These are phyloP conservation scores for Ophiostoma sp. DNA, from an alignment of 2,329 filamentous ascomycete species.

Conservation along the genomic window DNA sequence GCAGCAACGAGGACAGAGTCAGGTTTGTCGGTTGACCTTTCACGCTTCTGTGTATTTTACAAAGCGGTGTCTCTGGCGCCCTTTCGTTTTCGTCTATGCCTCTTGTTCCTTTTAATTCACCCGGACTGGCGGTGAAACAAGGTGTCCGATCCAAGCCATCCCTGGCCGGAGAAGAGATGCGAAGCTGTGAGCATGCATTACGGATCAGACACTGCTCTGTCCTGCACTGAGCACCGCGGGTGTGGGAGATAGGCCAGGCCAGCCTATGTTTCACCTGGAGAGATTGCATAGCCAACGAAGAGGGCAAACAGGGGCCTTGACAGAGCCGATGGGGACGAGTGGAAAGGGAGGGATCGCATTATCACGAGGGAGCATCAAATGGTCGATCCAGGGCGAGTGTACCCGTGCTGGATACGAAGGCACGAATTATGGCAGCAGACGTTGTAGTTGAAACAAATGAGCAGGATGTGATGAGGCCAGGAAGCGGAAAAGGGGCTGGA, in stretches of 20 bases:
- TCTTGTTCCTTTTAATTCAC: neutral
- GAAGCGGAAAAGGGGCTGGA: neutral
- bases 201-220: neutral
- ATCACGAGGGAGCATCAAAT: neutral
- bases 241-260: neutral
- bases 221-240: neutral
- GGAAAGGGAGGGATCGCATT: neutral
- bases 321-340: neutral
- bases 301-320: neutral
- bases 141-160: neutral
- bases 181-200: neutral
- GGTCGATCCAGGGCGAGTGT: neutral
- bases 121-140: conserved; percentile 11
- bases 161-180: neutral
- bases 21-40: neutral
- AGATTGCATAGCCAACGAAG: neutral
- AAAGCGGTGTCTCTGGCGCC: no score
- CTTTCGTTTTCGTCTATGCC: conserved; percentile 1
- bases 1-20: neutral
- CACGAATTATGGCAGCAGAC: neutral
- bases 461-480: no score
- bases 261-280: conserved; percentile 9
- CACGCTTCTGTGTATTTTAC: neutral
- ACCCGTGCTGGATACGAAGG: neutral
- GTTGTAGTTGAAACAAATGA: neutral